Base-by-base conservation (phyloP, 805 yeast species). In the Candida stauntonica region DNA sequence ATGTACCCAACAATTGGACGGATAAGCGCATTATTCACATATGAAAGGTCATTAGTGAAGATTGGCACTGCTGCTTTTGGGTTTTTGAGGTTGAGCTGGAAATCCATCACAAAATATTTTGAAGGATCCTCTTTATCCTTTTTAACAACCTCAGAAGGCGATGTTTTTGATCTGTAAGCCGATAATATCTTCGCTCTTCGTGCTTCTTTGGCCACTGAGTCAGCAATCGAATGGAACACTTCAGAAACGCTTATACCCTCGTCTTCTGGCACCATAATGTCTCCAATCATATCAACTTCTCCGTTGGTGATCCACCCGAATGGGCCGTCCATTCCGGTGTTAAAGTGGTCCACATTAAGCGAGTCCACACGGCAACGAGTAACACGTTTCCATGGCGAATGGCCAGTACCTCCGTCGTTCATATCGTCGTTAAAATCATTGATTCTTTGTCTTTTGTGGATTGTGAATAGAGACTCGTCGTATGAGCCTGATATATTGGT, bases 291-390 rank as follows among this genome's bases (percentile, higher is more conserved):
- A 60, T 93, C 97, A 17, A 91, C 98, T 36, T 79, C 79, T 12
- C 99, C 99, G 45, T 76, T 73, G 5, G 86, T 79, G 39, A 93
- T 91, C 99, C 99, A 93, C 6, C 98, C 97, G 61, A 93, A 87
- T 11, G 98, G 96, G 0, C 99, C 99, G 38, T 80, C 79, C 41
- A 86, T 73, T 0, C 97, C 98, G 1, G 86, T 76, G 56, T 93
- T 93, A 41, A 93, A 63, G 61, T 93, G 98, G 50, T 91, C 95
- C 27, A 93, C 74, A 54, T 79, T 81, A 39, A 93, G 73, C 20
- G 87, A 79, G 57, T 93, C 98, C 26, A 89, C 81, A 35, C 98
- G 66, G 45, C 87, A 70, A 31, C 96, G 69, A 2, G 91, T 86
- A 11, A 84, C 75, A 40, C 81, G 69, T 44, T 71, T 70, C 79